Base-by-base conservation (phyloP, 345 rosid species). In the Citrus medica region DNA sequence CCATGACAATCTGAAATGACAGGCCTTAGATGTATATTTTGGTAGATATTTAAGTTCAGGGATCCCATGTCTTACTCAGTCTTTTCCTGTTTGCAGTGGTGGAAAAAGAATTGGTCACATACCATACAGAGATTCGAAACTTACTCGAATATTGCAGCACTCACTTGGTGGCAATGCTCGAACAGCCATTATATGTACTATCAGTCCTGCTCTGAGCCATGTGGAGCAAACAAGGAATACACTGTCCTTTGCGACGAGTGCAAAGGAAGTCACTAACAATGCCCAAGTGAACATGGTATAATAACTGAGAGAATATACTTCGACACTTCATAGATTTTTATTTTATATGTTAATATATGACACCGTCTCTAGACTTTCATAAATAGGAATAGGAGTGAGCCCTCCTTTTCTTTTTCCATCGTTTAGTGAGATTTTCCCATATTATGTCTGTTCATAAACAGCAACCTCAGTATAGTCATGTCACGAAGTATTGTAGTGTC, bases 161-260 rank as follows among this genome's bases (percentile, higher is more conserved):
- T 93, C 99, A 59, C 92, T 95, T n/a, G 99, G 99, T 24, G 99
- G 99, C 77, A 95, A 95, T 87, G 97, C 98, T 64, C 91, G 94
- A 69, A 95, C 99, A 21, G 98, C 99, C 63, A 95, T 93, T 74
- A 93, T 95, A 85, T 95, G 99, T 76, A 95, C 99, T 24, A 83
- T 93, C 82, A 91, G 98, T 87, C 99, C 99, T 79, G 97, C 96
- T 79, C 79, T 95, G 80, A 91, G 98, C 84, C 98, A 92, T 60
- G 87, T 93, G 81, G 99, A 92, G 84, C 98, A 93, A 87, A 92
- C 98, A 37, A 91, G 87, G 84, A 95, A 93, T 85, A 92, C 98
- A 3, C 90, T 95, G 42, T 82, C 91, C 38, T 95, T 95, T 82
- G 99, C 99, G 60, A 89, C 87, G 71, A 93, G 97, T 65, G 99